Evolutionary conservation across 2,329 filamentous ascomycete genomes (phyloP).

Genomic region (Calonectria pseudoreteaudii): DNA sequence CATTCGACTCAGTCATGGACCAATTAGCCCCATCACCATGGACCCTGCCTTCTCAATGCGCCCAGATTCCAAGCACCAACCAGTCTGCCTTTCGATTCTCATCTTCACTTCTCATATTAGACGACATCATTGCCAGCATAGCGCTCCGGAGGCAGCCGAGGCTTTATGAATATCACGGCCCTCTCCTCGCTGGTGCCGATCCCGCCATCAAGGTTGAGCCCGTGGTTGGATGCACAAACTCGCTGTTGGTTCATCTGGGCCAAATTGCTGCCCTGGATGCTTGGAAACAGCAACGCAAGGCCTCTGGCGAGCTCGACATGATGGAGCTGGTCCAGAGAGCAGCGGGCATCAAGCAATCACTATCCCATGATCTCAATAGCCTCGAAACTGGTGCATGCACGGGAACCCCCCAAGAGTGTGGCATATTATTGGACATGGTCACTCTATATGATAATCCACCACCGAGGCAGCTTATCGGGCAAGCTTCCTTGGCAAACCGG

Average conservation of each 20-base stretch:
- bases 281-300: background rate
- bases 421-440: background rate
- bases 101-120: slow-evolving; percentile 46
- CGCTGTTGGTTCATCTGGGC: background rate
- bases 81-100: slow-evolving; percentile 53
- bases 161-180: background rate
- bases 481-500: background rate
- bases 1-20: background rate
- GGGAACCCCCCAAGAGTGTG: background rate
- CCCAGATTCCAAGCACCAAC: slow-evolving; percentile 38
- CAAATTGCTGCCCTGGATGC: background rate
- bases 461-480: background rate
- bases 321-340: background rate
- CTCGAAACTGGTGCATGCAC: background rate
- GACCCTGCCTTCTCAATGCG: background rate
- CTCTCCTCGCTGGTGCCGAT: background rate
- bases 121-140: slow-evolving; percentile 29
- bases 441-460: background rate
- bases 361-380: background rate
- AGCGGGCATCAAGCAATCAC: background rate
- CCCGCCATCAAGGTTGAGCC: background rate
- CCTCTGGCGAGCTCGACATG: background rate
- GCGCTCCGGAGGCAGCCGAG: background rate
- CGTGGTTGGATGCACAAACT: slow-evolving; percentile 24
- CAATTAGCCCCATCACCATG: background rate